Evolutionary conservation across 352 stramenopile species (phyloP).

Genomic region (Phytopythium boreale): DNA sequence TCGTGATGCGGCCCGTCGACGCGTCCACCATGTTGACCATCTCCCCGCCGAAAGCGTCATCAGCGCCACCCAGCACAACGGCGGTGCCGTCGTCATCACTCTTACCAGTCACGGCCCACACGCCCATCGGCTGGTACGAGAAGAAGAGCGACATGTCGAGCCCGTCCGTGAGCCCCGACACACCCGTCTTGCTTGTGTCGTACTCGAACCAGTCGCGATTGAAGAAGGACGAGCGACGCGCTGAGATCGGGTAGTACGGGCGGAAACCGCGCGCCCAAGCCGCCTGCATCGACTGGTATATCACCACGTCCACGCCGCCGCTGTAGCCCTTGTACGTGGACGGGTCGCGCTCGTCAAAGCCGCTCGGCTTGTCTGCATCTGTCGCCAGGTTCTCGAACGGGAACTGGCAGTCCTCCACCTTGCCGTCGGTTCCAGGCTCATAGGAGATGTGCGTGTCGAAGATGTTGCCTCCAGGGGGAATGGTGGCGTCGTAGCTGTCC

Average conservation of each 20-base stretch:
- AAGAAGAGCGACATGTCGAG: constrained; percentile 58
- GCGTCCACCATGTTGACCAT: constrained; percentile 36
- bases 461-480: constrained; percentile 55
- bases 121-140: constrained; percentile 65
- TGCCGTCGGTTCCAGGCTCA: constrained; percentile 52
- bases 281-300: constrained; percentile 66
- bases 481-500: constrained; percentile 39
- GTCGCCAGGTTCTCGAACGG: constrained; percentile 71
- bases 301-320: constrained; percentile 31
- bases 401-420: constrained; percentile 83
- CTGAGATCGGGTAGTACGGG: constrained; percentile 85
- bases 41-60: constrained; percentile 31
- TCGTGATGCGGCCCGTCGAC: constrained; percentile 23
- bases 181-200: constrained; percentile 40
- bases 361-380: constrained; percentile 21
- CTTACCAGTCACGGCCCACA: constrained; percentile 61
- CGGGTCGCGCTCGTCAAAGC: constrained; percentile 44
- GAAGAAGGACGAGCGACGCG: constrained; percentile 88
- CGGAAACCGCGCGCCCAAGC: constrained; percentile 58
- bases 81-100: constrained; percentile 15
- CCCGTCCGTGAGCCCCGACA: constrained; percentile 44
- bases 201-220: constrained; percentile 81
- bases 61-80: constrained; percentile 29
- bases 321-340: constrained; percentile 50
- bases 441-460: constrained; percentile 83